phyloP scores from a whole-genome alignment of 371 early-diverging fungal species.

The Dichotomocladium elegans region DNA sequence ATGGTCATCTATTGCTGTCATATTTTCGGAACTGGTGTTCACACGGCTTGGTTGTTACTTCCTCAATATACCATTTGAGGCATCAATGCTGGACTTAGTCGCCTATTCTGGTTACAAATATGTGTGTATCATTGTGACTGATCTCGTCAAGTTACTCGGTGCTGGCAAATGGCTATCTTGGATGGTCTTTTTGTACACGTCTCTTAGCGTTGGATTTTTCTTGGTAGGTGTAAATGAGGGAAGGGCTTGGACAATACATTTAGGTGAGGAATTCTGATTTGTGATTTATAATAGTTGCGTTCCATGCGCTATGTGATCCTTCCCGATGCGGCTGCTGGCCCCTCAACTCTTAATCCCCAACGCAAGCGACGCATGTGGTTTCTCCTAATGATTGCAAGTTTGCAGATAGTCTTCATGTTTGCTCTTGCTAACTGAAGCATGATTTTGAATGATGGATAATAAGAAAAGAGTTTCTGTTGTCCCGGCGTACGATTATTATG shows the following conservation, averaged over 20 bases:
- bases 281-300: constrained; percentile 56
- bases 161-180: constrained; percentile 55
- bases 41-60: constrained; percentile 88
- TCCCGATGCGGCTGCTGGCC: constrained; percentile 73
- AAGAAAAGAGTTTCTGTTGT: no score
- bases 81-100: constrained; percentile 84
- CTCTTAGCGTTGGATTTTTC: constrained; percentile 75
- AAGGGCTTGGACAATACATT: neutral
- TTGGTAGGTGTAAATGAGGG: constrained; percentile 25
- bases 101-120: constrained; percentile 97
- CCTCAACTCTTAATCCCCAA: constrained; percentile 73
- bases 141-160: constrained; percentile 45
- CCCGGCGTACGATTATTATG: no score
- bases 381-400: constrained; percentile 77
- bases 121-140: constrained; percentile 70
- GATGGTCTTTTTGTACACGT: constrained; percentile 70
- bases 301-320: constrained; percentile 87
- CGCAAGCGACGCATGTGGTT: constrained; percentile 86
- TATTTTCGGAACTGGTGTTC: constrained; percentile 77
- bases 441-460: no score
- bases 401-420: constrained; percentile 83
- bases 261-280: neutral
- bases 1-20: constrained; percentile 80
- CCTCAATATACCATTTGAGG: constrained; percentile 82
- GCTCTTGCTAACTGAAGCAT: constrained; percentile 59